Conservation (phyloP, 2,329 filamentous ascomycete genomes). For the Venturia aucupariae region DNA sequence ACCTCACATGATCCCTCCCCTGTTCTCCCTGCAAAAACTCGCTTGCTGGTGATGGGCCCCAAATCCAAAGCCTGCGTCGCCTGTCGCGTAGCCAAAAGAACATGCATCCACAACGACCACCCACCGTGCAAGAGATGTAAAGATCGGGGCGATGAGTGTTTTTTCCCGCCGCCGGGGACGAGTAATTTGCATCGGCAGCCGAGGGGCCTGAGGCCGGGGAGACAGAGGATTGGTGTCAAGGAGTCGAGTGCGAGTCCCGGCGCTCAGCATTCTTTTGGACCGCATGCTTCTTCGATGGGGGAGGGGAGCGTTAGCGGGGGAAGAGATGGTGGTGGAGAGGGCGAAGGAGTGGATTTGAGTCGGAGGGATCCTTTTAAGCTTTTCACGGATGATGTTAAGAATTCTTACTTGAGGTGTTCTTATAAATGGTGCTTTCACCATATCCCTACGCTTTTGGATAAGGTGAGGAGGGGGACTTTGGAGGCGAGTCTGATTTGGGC, state of each 20-base stretch:
- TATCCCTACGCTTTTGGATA: conserved; percentile 29
- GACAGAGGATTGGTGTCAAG: conserved; percentile 28
- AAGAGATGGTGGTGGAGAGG: conserved; percentile 18
- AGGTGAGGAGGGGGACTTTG: conserved; percentile 29
- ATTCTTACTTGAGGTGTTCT: conserved; percentile 31
- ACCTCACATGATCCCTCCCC: too few species aligned
- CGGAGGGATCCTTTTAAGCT: conserved; percentile 30
- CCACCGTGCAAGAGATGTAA: conserved; percentile 31
- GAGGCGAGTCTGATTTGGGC: conserved; percentile 33
- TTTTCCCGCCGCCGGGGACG: conserved; percentile 31
- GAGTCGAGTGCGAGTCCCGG: conserved; percentile 27
- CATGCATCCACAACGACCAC: conserved; percentile 29
- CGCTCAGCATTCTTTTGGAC: conserved; percentile 18
- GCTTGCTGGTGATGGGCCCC: background rate
- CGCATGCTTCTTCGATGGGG: conserved; percentile 17
- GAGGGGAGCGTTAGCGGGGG: conserved; percentile 14
- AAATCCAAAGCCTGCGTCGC: conserved; percentile 6
- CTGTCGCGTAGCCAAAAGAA: background rate
- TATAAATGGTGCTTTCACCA: conserved; percentile 37
- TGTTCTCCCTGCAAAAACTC: too few species aligned
- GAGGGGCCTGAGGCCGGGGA: conserved; percentile 25
- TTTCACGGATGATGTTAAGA: conserved; percentile 33
- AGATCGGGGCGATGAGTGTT: conserved; percentile 25
- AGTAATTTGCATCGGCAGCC: conserved; percentile 28
- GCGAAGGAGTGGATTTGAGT: conserved; percentile 19